phyloP scores from a whole-genome alignment of 2,329 filamentous ascomycete genomes.

The Aschersonia sp. region DNA sequence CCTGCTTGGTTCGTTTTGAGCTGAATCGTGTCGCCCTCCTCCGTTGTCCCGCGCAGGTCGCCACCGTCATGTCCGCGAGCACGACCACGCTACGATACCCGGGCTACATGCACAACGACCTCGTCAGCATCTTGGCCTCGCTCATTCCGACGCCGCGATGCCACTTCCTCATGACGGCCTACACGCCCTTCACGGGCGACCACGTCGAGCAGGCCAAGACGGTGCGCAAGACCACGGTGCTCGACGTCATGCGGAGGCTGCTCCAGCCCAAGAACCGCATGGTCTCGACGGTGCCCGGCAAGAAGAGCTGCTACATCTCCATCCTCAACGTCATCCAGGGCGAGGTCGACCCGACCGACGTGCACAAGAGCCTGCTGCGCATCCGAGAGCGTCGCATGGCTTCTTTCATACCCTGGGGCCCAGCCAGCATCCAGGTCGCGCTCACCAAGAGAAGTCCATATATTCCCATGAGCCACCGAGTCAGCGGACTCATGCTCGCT shows the following conservation, averaged over 20 bases:
- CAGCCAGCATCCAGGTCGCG: conserved; percentile 93
- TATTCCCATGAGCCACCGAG: conserved; percentile 82
- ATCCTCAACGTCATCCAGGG: conserved; percentile 98
- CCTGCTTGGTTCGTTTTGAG: no score
- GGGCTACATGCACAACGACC: conserved; percentile 99
- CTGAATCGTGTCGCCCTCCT: no score
- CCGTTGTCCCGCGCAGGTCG: conserved; percentile 35
- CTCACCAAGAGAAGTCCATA: conserved; percentile 95
- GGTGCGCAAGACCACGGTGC: conserved; percentile 90
- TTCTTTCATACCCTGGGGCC: conserved; percentile 96
- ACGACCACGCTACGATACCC: conserved; percentile 94
- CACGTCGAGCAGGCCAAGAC: conserved; percentile 96
- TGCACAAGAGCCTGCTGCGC: conserved; percentile 92
- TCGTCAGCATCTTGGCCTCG: conserved; percentile 90
- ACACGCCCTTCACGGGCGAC: conserved; percentile 93
- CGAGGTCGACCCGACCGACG: conserved; percentile 93
- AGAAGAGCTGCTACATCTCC: conserved; percentile 97
- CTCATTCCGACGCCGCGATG: conserved; percentile 92
- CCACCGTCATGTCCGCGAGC: conserved; percentile 96
- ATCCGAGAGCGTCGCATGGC: conserved; percentile 89
- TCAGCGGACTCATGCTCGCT: conserved; percentile 92
- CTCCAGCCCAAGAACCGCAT: conserved; percentile 98
- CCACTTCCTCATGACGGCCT: conserved; percentile 97
- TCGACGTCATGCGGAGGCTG: conserved; percentile 92
- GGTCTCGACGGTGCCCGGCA: conserved; percentile 89